Conservation (phyloP, 192 early-diverging fungal species). For the Coemansia umbellata region DNA sequence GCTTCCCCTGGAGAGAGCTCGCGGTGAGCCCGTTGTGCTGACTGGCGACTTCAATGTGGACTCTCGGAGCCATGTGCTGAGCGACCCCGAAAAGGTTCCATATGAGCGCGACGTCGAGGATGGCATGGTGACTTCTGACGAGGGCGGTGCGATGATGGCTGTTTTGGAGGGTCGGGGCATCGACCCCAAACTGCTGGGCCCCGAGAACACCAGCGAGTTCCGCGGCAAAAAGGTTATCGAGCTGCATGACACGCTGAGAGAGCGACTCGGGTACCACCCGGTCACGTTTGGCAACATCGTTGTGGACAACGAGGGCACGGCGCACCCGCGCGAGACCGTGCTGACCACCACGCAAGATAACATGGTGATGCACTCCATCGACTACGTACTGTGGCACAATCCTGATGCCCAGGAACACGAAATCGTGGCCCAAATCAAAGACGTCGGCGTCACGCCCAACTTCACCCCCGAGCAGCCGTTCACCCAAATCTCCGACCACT, state of each 20-base stretch:
- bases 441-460: conserved; percentile 46
- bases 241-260: conserved; percentile 56
- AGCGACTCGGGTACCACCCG: conserved; percentile 63
- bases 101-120: conserved; percentile 51
- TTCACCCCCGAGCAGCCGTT: conserved; percentile 34
- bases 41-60: conserved; percentile 67
- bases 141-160: conserved; percentile 58
- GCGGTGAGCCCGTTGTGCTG: conserved; percentile 57
- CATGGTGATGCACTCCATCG: conserved; percentile 49
- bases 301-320: conserved; percentile 42
- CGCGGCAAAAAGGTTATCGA: conserved; percentile 29
- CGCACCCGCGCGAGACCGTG: conserved; percentile 58
- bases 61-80: conserved; percentile 36
- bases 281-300: conserved; percentile 76
- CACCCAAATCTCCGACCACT: conserved; percentile 55
- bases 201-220: conserved; percentile 40
- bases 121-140: conserved; percentile 42
- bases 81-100: conserved; percentile 12
- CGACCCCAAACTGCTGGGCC: conserved; percentile 38
- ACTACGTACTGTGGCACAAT: conserved; percentile 53
- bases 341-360: conserved; percentile 55
- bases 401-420: conserved; percentile 18
- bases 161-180: conserved; percentile 52
- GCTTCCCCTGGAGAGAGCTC: conserved; percentile 35
- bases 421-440: conserved; percentile 13